Conservation (phyloP, 2,329 filamentous ascomycete species). For the Fusarium illudens region DNA sequence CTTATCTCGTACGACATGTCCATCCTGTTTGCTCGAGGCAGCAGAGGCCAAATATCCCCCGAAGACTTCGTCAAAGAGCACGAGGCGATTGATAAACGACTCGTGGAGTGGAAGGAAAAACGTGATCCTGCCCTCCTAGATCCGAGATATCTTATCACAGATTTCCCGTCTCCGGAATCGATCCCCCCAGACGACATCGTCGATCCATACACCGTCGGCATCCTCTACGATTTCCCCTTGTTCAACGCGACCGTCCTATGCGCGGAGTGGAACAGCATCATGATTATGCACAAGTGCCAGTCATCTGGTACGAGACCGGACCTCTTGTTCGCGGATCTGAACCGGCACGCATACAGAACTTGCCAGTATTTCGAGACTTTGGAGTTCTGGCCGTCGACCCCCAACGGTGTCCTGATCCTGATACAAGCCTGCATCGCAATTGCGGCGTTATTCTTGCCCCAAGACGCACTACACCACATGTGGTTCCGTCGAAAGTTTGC, state of each 20-base stretch:
- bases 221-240: slow-evolving; percentile 74
- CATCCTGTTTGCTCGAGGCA: slow-evolving; percentile 75
- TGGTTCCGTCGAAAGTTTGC: slow-evolving; percentile 86
- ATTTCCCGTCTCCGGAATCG: slow-evolving; percentile 63
- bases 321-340: slow-evolving; percentile 62
- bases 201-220: slow-evolving; percentile 73
- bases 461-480: slow-evolving; percentile 74
- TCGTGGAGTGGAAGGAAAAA: slow-evolving; percentile 60
- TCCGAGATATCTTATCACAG: slow-evolving; percentile 67
- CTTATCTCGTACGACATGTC: slow-evolving; percentile 84
- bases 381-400: slow-evolving; percentile 73
- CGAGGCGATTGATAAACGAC: slow-evolving; percentile 56
- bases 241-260: slow-evolving; percentile 78
- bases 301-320: slow-evolving; percentile 65
- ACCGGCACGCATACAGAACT: slow-evolving; percentile 70
- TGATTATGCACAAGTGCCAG: slow-evolving; percentile 83
- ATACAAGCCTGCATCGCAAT: slow-evolving; percentile 81
- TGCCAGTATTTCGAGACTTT: slow-evolving; percentile 84
- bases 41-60: slow-evolving; percentile 68
- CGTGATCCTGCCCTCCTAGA: slow-evolving; percentile 71
- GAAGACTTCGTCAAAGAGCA: slow-evolving; percentile 73
- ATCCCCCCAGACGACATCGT: slow-evolving; percentile 72
- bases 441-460: slow-evolving; percentile 80
- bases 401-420: slow-evolving; percentile 74
- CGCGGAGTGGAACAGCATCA: slow-evolving; percentile 80